Evolutionary conservation across 2,329 filamentous ascomycete species (phyloP).

Genomic region (Ascochyta clinopodiicola): DNA sequence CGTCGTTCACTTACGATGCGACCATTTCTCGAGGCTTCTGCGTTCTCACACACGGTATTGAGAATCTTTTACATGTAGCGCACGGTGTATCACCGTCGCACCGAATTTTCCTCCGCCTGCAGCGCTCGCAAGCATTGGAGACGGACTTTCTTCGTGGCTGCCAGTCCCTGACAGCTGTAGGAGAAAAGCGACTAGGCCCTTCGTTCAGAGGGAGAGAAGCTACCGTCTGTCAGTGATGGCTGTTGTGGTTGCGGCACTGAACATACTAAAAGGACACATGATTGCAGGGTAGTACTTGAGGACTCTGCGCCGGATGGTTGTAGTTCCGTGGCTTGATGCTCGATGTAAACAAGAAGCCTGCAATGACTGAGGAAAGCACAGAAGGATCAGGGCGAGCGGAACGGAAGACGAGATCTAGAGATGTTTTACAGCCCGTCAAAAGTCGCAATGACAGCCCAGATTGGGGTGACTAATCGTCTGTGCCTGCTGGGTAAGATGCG

Average conservation of each 20-base stretch:
- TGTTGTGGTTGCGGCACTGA: not conserved
- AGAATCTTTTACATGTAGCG: conserved; percentile 47
- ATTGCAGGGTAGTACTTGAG: conserved; percentile 26
- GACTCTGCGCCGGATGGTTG: conserved; percentile 39
- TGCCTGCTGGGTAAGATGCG: conserved; percentile 25
- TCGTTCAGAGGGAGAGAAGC: conserved; percentile 42
- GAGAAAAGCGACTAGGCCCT: conserved; percentile 39
- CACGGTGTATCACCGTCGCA: conserved; percentile 48
- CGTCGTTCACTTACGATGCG: conserved; percentile 41
- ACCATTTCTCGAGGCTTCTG: conserved; percentile 47
- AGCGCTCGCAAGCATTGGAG: conserved; percentile 48
- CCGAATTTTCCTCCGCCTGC: conserved; percentile 45
- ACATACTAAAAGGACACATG: conserved; percentile 48
- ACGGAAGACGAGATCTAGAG: conserved; percentile 45
- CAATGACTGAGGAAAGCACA: conserved; percentile 27
- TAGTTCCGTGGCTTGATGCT: conserved; percentile 29
- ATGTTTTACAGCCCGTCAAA: conserved; percentile 45
- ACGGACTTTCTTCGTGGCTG: conserved; percentile 46
- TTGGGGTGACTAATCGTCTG: conserved; percentile 37
- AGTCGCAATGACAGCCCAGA: conserved; percentile 24
- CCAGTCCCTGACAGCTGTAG: conserved; percentile 44
- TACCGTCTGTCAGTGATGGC: conserved; percentile 9
- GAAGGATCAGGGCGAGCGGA: conserved; percentile 28
- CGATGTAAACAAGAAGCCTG: conserved; percentile 23
- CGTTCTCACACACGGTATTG: conserved; percentile 44